Conservation (phyloP, 352 stramenopile species). For the Globisporangium middletonii region DNA sequence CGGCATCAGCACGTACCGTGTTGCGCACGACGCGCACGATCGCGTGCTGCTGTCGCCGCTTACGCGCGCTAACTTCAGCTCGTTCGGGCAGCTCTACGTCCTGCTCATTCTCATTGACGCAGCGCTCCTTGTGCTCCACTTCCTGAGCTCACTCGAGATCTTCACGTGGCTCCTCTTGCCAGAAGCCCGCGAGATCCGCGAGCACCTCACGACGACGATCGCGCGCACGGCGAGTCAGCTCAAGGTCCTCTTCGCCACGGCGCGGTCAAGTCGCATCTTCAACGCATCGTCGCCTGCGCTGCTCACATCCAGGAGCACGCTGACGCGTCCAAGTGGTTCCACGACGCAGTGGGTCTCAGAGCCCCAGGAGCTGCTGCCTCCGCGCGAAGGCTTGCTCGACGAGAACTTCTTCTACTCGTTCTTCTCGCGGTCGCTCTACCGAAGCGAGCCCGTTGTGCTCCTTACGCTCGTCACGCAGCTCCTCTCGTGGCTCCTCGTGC, state of each 20-base stretch:
- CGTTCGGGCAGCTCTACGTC: conserved; percentile 16
- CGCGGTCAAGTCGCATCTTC: neutral
- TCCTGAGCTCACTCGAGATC: conserved; percentile 20
- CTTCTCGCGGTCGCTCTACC: conserved; percentile 25
- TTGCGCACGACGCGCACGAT: conserved; percentile 2
- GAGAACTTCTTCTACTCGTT: conserved; percentile 24
- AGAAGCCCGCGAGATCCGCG: conserved; percentile 14
- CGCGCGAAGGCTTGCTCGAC: neutral
- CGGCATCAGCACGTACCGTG: conserved; percentile 13
- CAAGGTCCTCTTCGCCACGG: too few species aligned
- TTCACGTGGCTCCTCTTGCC: conserved; percentile 18
- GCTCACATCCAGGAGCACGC: neutral
- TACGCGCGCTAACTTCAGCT: conserved; percentile 14
- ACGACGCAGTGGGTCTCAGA: neutral
- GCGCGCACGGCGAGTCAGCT: too few species aligned
- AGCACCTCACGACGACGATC: neutral
- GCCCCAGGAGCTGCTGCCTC: too few species aligned
- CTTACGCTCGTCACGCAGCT: conserved; percentile 18
- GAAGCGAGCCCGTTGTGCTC: conserved; percentile 9
- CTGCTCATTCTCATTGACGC: conserved; percentile 18
- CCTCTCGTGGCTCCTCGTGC: conserved; percentile 51
- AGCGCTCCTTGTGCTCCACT: conserved; percentile 13
- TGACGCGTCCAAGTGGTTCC: too few species aligned
- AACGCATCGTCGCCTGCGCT: too few species aligned
- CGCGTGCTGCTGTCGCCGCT: conserved; percentile 1